phyloP scores from a whole-genome alignment of 2,329 filamentous ascomycete genomes.

The Pezicula radicicola region DNA sequence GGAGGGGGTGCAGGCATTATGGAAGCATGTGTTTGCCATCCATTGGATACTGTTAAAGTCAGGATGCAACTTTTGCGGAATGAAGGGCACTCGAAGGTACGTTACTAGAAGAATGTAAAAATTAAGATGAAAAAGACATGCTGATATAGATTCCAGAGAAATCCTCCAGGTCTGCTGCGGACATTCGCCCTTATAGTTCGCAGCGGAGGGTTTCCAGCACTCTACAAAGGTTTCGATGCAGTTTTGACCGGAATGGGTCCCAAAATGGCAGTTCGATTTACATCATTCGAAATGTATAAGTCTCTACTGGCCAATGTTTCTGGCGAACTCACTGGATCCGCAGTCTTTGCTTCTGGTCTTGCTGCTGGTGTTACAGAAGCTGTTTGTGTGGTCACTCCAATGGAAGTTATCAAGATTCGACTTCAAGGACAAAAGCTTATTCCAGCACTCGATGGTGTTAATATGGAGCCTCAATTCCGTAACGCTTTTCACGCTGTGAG shows the following conservation, averaged over 20 bases:
- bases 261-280: slow-evolving; percentile 98
- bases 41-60: slow-evolving; percentile 94
- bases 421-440: slow-evolving; percentile 95
- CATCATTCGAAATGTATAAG: slow-evolving; percentile 93
- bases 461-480: slow-evolving; percentile 97
- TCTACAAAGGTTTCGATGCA: slow-evolving; percentile 95
- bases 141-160: no score
- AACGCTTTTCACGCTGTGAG: slow-evolving; percentile 81
- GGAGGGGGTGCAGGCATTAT: slow-evolving; percentile 97
- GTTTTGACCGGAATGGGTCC: slow-evolving; percentile 92
- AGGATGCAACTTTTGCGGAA: slow-evolving; percentile 94
- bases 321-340: no score
- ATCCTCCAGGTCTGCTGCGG: no score
- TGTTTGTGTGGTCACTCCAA: slow-evolving; percentile 89
- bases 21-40: slow-evolving; percentile 92
- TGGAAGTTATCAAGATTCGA: slow-evolving; percentile 98
- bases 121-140: no score
- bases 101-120: no score
- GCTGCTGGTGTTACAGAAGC: slow-evolving; percentile 92
- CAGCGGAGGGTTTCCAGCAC: slow-evolving; percentile 83
- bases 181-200: slow-evolving; percentile 63
- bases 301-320: slow-evolving; percentile 62
- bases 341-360: slow-evolving; percentile 64
- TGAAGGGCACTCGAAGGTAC: slow-evolving; percentile 28
- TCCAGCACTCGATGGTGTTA: slow-evolving; percentile 86